Conservation (phyloP, 2,329 filamentous ascomycete species). For the Pseudocercospora musae region DNA sequence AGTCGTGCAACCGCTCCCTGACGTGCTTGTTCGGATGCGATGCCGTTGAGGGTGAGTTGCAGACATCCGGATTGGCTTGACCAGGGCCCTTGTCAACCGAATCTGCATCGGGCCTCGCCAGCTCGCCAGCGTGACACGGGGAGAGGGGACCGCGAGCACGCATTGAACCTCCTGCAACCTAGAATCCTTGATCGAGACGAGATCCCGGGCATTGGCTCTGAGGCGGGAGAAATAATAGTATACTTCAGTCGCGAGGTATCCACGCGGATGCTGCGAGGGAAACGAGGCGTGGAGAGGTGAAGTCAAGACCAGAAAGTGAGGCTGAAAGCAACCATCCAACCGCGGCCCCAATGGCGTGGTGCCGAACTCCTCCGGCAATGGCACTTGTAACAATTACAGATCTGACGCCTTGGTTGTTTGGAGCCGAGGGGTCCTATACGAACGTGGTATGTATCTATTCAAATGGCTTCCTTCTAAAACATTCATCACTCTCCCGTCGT, state of each 20-base stretch:
- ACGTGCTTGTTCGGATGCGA: slow-evolving; percentile 3
- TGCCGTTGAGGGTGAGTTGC: slow-evolving; percentile 8
- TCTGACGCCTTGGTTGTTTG: not conserved
- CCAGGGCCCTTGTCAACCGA: slow-evolving; percentile 1
- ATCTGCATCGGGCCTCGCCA: not conserved
- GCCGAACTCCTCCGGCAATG: not conserved
- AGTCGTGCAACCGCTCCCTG: not conserved
- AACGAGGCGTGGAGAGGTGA: slow-evolving; percentile 1
- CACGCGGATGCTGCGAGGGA: not conserved
- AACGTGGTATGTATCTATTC: not conserved
- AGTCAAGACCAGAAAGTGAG: not conserved
- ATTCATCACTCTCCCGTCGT: slow-evolving; percentile 1
- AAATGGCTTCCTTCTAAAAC: not conserved
- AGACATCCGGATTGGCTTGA: not conserved
- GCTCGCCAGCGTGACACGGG: slow-evolving; percentile 3
- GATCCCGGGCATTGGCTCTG: slow-evolving; percentile 1
- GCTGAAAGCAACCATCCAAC: not conserved
- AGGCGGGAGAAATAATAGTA: not conserved
- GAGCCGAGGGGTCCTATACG: not conserved
- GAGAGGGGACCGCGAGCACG: not conserved
- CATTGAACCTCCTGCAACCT: no score
- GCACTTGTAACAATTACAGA: not conserved
- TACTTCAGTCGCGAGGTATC: not conserved
- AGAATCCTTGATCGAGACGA: not conserved
- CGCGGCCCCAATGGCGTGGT: not conserved